Percentiles rank a stretch among this genome's conserved stretches.
Evolutionary conservation across 208 protist species (phyloP).

Genomic region (Zelonia costaricensis): DNA sequence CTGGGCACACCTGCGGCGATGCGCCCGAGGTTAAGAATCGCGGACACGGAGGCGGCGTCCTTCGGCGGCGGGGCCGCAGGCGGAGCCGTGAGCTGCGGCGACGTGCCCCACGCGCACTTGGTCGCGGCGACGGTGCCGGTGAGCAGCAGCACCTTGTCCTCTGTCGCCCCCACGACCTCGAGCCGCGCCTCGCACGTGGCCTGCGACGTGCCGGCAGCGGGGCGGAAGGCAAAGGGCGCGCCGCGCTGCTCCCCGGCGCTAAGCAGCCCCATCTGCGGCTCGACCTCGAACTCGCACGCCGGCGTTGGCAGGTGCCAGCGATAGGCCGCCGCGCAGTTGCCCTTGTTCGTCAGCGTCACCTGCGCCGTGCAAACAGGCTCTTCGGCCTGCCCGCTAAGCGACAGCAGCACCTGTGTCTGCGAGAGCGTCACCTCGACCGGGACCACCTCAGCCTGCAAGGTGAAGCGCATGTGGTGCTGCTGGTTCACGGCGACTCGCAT

Average conservation of each 20-base stretch:
- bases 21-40: conserved; percentile 64
- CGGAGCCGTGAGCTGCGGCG: conserved; percentile 5
- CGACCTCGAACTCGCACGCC: conserved; percentile 64
- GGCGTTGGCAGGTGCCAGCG: conserved; percentile 53
- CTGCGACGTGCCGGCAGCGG: conserved; percentile 43
- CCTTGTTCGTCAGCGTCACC: conserved; percentile 78
- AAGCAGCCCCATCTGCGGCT: conserved; percentile 61
- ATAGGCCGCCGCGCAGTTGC: conserved; percentile 82
- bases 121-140: conserved; percentile 68
- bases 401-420: conserved; percentile 74
- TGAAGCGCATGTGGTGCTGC: conserved; percentile 87
- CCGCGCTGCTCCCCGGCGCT: conserved; percentile 57
- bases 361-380: conserved; percentile 66
- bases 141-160: conserved; percentile 56
- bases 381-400: conserved; percentile 70
- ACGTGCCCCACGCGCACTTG: conserved; percentile 53
- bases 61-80: conserved; percentile 2
- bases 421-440: conserved; percentile 91
- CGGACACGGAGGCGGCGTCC: conserved; percentile 21
- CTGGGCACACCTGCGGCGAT: conserved; percentile 70
- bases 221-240: conserved; percentile 73
- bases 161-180: conserved; percentile 75
- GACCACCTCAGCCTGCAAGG: conserved; percentile 86
- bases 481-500: conserved; percentile 91
- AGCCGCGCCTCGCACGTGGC: conserved; percentile 46